Evolutionary conservation across 1,284 basidiomycete genomes (phyloP).

Genomic region (Trichosporon asahii): DNA sequence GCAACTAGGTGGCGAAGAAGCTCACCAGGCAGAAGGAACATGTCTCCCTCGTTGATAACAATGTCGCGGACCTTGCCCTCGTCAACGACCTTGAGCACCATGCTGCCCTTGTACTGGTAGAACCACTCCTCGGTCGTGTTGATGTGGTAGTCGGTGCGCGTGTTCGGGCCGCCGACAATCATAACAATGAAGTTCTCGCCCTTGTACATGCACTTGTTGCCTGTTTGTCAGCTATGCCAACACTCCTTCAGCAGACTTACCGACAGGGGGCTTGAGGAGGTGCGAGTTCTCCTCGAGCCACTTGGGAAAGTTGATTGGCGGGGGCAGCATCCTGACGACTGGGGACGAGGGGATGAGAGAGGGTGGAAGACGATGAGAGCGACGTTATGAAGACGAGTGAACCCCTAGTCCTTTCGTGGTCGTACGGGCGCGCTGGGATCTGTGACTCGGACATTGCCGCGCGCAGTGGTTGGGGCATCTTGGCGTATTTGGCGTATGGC

Average conservation of each 20-base stretch:
- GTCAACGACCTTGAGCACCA: conserved; percentile 83
- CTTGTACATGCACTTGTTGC: conserved; percentile 82
- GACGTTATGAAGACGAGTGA: background rate
- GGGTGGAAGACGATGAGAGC: background rate
- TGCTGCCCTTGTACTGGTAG: conserved; percentile 87
- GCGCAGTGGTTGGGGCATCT: background rate
- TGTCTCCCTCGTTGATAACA: conserved; percentile 85
- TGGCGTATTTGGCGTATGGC: background rate
- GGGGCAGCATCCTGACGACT: conserved; percentile 31
- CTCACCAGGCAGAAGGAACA: conserved; percentile 88
- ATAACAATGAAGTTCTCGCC: conserved; percentile 83
- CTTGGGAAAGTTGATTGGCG: conserved; percentile 74
- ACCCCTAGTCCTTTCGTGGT: background rate
- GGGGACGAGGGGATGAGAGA: no score
- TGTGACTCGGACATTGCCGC: conserved; percentile 1
- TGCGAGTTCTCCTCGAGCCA: conserved; percentile 78
- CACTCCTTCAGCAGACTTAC: conserved; percentile 28
- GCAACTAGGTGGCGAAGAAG: background rate
- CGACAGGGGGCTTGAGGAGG: conserved; percentile 80
- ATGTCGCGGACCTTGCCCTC: conserved; percentile 84
- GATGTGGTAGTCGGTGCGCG: conserved; percentile 85
- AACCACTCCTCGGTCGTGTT: conserved; percentile 98
- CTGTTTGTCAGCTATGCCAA: conserved; percentile 23
- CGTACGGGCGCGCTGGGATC: background rate
- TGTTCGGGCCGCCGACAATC: conserved; percentile 89